Conservation (phyloP, 2,329 filamentous ascomycete genomes). For the Fusarium metavorans region DNA sequence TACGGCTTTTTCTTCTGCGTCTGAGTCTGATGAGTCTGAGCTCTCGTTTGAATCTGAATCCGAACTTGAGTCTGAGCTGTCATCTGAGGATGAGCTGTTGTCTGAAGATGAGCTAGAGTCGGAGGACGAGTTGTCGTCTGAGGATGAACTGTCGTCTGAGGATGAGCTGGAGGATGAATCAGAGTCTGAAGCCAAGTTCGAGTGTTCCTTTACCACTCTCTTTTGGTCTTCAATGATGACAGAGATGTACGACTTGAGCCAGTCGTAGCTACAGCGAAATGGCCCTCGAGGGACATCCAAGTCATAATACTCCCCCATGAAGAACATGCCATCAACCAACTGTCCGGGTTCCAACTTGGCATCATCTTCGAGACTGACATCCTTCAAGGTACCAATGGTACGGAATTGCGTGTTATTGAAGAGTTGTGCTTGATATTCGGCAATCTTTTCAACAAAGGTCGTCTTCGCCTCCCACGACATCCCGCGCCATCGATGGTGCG, state of each 20-base stretch:
- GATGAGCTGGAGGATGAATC: neutral
- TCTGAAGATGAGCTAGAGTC: neutral
- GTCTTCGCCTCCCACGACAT: conserved; percentile 50
- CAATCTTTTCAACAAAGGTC: conserved; percentile 5
- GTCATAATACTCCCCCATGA: conserved; percentile 46
- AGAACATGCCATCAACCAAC: conserved; percentile 51
- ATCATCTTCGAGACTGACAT: neutral
- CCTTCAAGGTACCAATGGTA: conserved; percentile 32
- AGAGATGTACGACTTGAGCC: conserved; percentile 49
- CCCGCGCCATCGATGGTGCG: conserved; percentile 38
- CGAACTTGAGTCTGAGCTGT: neutral
- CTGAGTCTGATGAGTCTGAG: neutral
- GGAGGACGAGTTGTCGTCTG: neutral
- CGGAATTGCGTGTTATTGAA: neutral
- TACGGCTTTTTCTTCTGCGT: conserved; percentile 29
- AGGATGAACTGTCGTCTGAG: neutral
- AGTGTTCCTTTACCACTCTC: conserved; percentile 39
- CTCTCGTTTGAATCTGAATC: neutral
- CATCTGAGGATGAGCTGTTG: neutral
- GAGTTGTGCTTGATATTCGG: conserved; percentile 8
- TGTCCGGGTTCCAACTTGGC: conserved; percentile 22
- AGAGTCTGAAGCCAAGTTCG: neutral
- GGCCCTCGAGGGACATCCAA: conserved; percentile 52
- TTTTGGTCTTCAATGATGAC: conserved; percentile 47
- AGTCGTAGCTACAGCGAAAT: conserved; percentile 53